Evolutionary conservation across 2,329 filamentous ascomycete genomes (phyloP), one percentile per base, ranked within the genome.

Genomic region (Monilinia laxa): DNA sequence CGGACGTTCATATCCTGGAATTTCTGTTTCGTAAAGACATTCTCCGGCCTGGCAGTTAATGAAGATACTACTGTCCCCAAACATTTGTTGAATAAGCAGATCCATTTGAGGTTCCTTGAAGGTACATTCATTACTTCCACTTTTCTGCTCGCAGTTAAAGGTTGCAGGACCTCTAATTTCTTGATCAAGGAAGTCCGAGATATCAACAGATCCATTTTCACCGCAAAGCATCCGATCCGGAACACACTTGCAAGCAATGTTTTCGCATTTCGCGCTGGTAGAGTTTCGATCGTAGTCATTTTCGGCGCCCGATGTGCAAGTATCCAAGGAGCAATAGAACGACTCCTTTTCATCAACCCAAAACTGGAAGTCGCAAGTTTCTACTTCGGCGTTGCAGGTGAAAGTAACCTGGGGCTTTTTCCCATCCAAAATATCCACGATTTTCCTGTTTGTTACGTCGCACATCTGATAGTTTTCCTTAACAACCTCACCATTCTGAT

Each of bases 381-480:
- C 82, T 5, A 87, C 83, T 62, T 90, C 87, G 47, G 85, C 87
- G 75, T 93, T 87, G 78, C 95, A 99, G 40, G 90, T 92, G 76
- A 99, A 99, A 0, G 95, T 99, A 31, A 96, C 95, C 78, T 99
- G 91, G 0, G 95, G 93, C 67, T 91, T 90, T 79, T 93, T 87
- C 55, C 90, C 88, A 73, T 93, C 91, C 59, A 99, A 84, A 75
- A 94, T 88, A 69, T 93, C 88, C 65, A 94, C 83, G 75, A 99
- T 99, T 81, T 96, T 95, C 78, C 87, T 86, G 81, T 99, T 99
- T 66, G 93, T 98, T 71, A 99, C 95, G 78, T 96, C 92, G 80
- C 95, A 99, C 81, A 97, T 95, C 80, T 99, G 96, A 80, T 93
- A 94, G 81, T 98, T 99, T 79, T 96, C 88, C 73, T 95, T 93